Evolutionary conservation across 768 basidiomycete species (phyloP), one percentile per base, ranked within the genome.

Genomic region (Tremella fuciformis): DNA sequence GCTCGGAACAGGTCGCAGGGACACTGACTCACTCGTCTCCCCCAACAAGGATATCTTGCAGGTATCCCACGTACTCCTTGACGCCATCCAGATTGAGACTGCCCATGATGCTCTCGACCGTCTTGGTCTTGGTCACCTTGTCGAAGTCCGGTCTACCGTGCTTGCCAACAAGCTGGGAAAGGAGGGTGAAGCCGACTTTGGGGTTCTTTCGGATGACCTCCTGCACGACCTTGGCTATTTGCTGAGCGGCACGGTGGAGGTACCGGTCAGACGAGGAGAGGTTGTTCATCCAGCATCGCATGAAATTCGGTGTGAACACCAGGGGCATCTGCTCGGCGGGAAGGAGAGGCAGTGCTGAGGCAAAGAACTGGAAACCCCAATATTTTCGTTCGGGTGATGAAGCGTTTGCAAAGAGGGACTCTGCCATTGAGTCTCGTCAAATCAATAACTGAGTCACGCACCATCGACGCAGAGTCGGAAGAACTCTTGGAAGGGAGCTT

Each of bases 211-310:
- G 83, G 19, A 90, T 87, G 41, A 88, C 83, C 2, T 80, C 75
- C 65, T 89, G 88, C 13, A 98, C 84, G 66, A 86, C 84, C 29
- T 83, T 82, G 4, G 85, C 94, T 72, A 90, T 86, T 75, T 89
- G 85, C 58, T 83, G 83, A 1, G 94, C 90, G 16, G 87, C 86
- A 77, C 90, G 92, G 79, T 94, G 89, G 47, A 98, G 78, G 73
- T 91, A 88, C 51, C 91, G 84, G 76, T 97, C 93, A 46, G 82
- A 82, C 54, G 89, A 86, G 0, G 90, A 88, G 19, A 99, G 81
- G 76, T 98, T 92, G 73, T 94, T 94, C 59, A 94, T 93, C 90
- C 93, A 94, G 38, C 87, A 87, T 38, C 91, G 86, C 88, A 97
- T 92, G 70, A 96, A 89, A 75, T 96, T 92, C 68, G 87, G 87